Base-by-base conservation (phyloP, 305 asterid genomes). In the Fraxinus baroniana region DNA sequence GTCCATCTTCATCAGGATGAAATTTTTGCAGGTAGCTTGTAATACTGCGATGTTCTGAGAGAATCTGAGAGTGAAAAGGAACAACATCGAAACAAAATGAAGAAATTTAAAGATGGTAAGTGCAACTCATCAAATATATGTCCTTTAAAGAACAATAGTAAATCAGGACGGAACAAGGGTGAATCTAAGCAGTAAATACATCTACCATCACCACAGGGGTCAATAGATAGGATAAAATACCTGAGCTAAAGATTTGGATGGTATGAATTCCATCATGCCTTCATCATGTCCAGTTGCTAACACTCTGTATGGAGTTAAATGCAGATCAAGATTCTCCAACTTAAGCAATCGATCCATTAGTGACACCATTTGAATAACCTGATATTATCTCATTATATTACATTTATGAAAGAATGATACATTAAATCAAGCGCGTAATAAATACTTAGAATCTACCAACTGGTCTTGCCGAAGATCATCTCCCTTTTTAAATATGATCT, bases 391-490 rank as follows among this genome's bases (percentile, higher is more conserved):
- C 70, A 71, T 77, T 36, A 71, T 26, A 79, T 84, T 81, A 85
- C 74, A 75, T 30, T 77, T 30, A 55, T 17, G 68, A 52, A 83
- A 83, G 79, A 81, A 76, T 64, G 35, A 79, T 33, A 18, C 28
- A 13, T n/a, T 6, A 75, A 49, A 68, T 80, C 72, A 62, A 66
- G 52, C 5, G 24, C 78, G n/a, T 78, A 82, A 46, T 41, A 39
- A 36, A 70, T 12, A 79, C 57, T 41, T 33, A 72, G 82, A 46
- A 81, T 89, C 78, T 89, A 96, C 99, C 99, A 94, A 88, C 88
- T 96, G 99, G 85, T 96, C 99, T 91, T 96, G 99, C 86, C 99
- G 91, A 85, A 96, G 98, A 85, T 96, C 99, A 80, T 96, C 99
- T 41, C 99, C 99, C 87, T 96, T 96, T 86, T 96, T 94, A 83